Evolutionary conservation across 2,329 filamentous ascomycete genomes (phyloP), one percentile per base, ranked within the genome.

Genomic region (Alternaria sp.): DNA sequence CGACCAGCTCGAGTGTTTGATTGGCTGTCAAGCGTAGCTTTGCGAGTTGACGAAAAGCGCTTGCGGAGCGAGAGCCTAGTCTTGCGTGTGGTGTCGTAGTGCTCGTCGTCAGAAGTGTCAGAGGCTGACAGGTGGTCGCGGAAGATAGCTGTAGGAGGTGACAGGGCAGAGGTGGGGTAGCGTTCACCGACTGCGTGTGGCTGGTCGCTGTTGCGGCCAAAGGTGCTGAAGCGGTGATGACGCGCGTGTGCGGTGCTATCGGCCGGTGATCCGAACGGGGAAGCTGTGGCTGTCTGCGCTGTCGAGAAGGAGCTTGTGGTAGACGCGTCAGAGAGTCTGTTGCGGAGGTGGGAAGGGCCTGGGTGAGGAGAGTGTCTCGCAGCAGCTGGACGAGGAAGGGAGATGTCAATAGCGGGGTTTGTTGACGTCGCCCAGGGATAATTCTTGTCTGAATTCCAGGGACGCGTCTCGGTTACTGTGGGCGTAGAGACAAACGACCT

Each of bases 361-460:
- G 67, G 69, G 15, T 67, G 74, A n/a, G 76, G 72, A n/a, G 74
- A 75, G 12, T 67, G 55, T 30, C 59, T 73, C 17, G 65, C 44
- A 9, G 74, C 65, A 6, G 74, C 72, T 10, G 79, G 77, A 3
- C 74, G 71, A 23, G 77, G 80, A 6, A 84, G 75, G 36, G 81
- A 79, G 50, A 84, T 82, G 49, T 80, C 75, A 57, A 80, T 68
- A 28, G 76, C 75, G 26, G 80, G 67, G 32, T 77, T 73, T 56
- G 69, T 78, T 47, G 74, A 77, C 23, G 74, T 77, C 30, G 78
- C 74, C 82, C 81, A 84, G 32, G 82, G 81, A 67, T 83, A 84
- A 68, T 82, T 83, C 68, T 82, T 81, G 63, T 83, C 81, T 19
- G 74, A 74, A 63, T 84, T 84, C 82, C 82, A 84, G n/a, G 82